Base-by-base conservation (phyloP, 805 yeast species). In the Metschnikowia similis region DNA sequence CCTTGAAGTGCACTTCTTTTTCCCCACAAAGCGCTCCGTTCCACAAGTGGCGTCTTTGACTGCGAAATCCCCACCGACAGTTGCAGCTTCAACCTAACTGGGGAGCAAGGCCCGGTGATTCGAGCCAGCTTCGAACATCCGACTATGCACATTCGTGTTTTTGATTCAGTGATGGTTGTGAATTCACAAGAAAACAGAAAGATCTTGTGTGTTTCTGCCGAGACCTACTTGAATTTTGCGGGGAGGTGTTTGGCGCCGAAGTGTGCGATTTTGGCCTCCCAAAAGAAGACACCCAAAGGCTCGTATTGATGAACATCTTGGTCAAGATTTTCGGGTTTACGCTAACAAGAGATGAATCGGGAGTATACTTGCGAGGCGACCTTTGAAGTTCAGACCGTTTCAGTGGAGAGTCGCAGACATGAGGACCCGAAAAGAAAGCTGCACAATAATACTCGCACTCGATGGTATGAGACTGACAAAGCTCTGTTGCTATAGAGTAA, bases 1-100 rank as follows among this genome's bases (percentile, higher is more conserved):
- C 13, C 14, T 14, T 40, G 6, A 26, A 10, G 4, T 27, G 9
- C n/a, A 13, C 37, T 4, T 9, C 28, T 14, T 17, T 34, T 8
- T 6, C 14, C 13, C 10, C 42, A 4, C n/a, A 14, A 11, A 16
- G 17, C 31, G 54, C 52, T 26, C 48, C 37, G 36, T 30, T 37
- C 14, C 35, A 37, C 48, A 51, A 58, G 62, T 64, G 66, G 66
- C 63, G 55, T 58, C 57, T 65, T 63, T 65, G 69, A 65, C 69
- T 55, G 49, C 60, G 69, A 61, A 52, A 63, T 58, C 53, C 53
- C 42, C 32, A 37, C 29, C 29, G 41, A 48, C 27, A 35, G 27
- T 8, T 34, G 17, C 14, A 43, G 34, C 32, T 43, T 43, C 40
- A 27, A 27, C 6, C 39, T 43, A 8, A n/a, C 10, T 27, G 14